Evolutionary conservation across 345 rosid genomes (phyloP).

Genomic region (Corymbia maculata): DNA sequence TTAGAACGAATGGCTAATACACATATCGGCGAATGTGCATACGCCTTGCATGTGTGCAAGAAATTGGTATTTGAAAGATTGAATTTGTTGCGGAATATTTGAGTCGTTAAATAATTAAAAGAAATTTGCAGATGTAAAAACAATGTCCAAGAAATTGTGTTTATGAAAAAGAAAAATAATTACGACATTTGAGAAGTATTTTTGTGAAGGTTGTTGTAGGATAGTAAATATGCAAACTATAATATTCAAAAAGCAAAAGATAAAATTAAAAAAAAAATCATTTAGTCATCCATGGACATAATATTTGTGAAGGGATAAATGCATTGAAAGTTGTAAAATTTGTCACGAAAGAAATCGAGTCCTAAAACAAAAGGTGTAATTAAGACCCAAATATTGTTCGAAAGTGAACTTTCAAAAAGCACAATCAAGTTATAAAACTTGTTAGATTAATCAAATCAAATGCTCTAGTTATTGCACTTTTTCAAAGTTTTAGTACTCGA

Average conservation of each 20-base stretch:
- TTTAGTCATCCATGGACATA: background rate
- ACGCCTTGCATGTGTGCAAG: background rate
- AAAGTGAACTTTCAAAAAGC: background rate
- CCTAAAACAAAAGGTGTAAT: too few species aligned
- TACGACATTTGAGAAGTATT: background rate
- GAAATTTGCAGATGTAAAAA: background rate
- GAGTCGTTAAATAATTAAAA: background rate
- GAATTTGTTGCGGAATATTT: background rate
- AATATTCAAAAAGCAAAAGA: background rate
- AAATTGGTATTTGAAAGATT: background rate
- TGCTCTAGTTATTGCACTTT: too few species aligned
- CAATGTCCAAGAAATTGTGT: background rate
- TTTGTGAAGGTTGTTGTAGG: background rate
- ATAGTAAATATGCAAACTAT: background rate
- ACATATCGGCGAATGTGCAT: background rate
- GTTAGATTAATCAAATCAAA: fast-evolving
- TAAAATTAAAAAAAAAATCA: background rate
- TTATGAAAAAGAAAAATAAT: background rate
- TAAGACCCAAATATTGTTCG: background rate
- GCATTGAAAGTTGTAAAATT: too few species aligned
- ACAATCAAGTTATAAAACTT: too few species aligned
- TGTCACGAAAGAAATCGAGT: too few species aligned
- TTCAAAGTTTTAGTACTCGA: too few species aligned
- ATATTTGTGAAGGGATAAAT: background rate
- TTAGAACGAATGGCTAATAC: background rate